Conservation (phyloP, 2,329 filamentous ascomycete species). For the Talaromyces sp. region DNA sequence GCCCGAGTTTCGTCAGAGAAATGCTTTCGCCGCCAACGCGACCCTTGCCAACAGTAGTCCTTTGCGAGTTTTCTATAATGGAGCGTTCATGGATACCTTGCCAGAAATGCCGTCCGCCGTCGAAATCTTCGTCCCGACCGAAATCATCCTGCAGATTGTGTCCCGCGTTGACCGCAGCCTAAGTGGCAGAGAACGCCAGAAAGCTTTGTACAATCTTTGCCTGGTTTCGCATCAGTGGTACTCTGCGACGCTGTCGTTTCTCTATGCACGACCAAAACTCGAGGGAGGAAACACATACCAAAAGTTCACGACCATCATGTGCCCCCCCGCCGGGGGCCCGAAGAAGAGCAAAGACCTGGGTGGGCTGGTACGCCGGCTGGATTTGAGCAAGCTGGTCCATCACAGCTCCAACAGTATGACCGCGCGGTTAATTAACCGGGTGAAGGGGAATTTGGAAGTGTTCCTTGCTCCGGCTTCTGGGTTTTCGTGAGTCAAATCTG, state of each 20-base stretch:
- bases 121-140: constrained; percentile 9
- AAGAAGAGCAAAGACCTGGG: constrained; percentile 44
- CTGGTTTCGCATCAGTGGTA: constrained; percentile 56
- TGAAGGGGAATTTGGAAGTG: constrained; percentile 48
- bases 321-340: constrained; percentile 43
- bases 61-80: constrained; percentile 3
- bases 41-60: not conserved
- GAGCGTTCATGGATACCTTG: constrained; percentile 8
- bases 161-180: constrained; percentile 6
- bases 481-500: constrained; percentile 45
- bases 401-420: constrained; percentile 56
- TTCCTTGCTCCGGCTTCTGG: constrained; percentile 56
- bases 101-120: constrained; percentile 3
- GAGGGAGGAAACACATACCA: constrained; percentile 48
- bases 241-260: constrained; percentile 43
- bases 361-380: constrained; percentile 48
- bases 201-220: constrained; percentile 48
- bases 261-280: constrained; percentile 52
- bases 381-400: constrained; percentile 55
- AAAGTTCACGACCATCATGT: constrained; percentile 52
- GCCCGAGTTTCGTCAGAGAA: not conserved
- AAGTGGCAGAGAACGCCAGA: constrained; percentile 34
- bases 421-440: constrained; percentile 52
- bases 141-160: constrained; percentile 12
- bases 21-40: not conserved